These are phyloP conservation scores for Penicillium paxilli DNA, from an alignment of 495 filamentous ascomycete species.

Conservation along the genomic window DNA sequence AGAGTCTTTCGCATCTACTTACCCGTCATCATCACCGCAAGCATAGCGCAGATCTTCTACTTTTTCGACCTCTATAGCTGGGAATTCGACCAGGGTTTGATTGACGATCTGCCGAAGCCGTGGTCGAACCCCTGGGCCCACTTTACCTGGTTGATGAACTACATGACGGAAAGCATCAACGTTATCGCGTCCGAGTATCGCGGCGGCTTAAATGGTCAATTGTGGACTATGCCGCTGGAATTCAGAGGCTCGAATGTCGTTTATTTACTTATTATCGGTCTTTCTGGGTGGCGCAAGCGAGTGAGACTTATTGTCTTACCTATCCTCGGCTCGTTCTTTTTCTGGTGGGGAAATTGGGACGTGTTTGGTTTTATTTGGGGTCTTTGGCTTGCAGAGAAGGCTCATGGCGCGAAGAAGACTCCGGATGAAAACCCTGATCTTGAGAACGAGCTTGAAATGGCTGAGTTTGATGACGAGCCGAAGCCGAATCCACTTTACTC, in stretches of 20 bases:
- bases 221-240: constrained; percentile 55
- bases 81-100: constrained; percentile 13
- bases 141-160: constrained; percentile 17
- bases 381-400: constrained; percentile 40
- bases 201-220: constrained; percentile 30
- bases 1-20: constrained; percentile 56
- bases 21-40: constrained; percentile 49
- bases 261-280: constrained; percentile 37
- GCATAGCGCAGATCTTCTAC: constrained; percentile 43
- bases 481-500: neutral
- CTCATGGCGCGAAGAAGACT: constrained; percentile 20
- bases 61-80: constrained; percentile 26
- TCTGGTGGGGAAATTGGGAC: constrained; percentile 43
- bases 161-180: constrained; percentile 42
- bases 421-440: constrained; percentile 12
- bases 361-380: constrained; percentile 47
- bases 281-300: constrained; percentile 32
- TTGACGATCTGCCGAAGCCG: constrained; percentile 14
- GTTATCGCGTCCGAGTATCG: constrained; percentile 18
- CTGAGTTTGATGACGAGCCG: constrained; percentile 2
- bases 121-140: constrained; percentile 23
- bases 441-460: constrained; percentile 5
- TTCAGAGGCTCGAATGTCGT: constrained; percentile 49
- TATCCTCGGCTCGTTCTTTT: constrained; percentile 30
- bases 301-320: constrained; percentile 33